These are phyloP conservation scores for Sporothrix inflata DNA, from an alignment of 2,329 filamentous ascomycete species.

Conservation along the genomic window DNA sequence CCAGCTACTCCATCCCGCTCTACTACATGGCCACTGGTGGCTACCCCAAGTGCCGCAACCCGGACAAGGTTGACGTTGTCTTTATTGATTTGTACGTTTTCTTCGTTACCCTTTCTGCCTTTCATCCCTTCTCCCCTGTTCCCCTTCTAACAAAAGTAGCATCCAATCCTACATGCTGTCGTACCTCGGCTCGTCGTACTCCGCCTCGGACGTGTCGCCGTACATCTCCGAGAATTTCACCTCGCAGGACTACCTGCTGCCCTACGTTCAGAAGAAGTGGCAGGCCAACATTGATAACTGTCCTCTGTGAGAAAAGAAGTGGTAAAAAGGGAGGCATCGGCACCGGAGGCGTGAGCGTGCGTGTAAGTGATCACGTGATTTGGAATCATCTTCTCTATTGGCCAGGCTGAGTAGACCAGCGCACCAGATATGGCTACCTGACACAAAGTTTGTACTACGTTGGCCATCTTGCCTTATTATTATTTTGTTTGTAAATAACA, in stretches of 20 bases:
- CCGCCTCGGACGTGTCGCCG: constrained; percentile 42
- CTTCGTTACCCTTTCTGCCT: background rate
- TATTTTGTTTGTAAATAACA: background rate
- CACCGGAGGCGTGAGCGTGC: background rate
- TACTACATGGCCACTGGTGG: constrained; percentile 55
- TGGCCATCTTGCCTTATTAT: background rate
- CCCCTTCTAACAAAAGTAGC: constrained; percentile 16
- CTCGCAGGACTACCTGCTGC: constrained; percentile 46
- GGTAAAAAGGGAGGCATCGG: background rate
- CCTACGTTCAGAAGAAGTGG: constrained; percentile 47
- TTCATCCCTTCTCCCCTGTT: background rate
- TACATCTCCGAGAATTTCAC: constrained; percentile 48
- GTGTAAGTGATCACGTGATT: constrained; percentile 13
- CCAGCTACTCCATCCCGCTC: constrained; percentile 52
- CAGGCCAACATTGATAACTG: constrained; percentile 35
- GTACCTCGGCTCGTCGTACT: constrained; percentile 45
- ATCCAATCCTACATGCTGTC: constrained; percentile 45
- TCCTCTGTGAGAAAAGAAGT: constrained; percentile 3
- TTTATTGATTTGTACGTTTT: constrained; percentile 54
- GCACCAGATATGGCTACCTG: background rate
- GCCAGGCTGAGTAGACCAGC: background rate
- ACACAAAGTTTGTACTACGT: background rate
- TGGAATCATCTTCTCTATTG: background rate
- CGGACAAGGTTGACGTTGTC: constrained; percentile 55
- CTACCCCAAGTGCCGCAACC: constrained; percentile 50